Conservation (phyloP, 495 filamentous ascomycete species). For the Penicillium taxi region DNA sequence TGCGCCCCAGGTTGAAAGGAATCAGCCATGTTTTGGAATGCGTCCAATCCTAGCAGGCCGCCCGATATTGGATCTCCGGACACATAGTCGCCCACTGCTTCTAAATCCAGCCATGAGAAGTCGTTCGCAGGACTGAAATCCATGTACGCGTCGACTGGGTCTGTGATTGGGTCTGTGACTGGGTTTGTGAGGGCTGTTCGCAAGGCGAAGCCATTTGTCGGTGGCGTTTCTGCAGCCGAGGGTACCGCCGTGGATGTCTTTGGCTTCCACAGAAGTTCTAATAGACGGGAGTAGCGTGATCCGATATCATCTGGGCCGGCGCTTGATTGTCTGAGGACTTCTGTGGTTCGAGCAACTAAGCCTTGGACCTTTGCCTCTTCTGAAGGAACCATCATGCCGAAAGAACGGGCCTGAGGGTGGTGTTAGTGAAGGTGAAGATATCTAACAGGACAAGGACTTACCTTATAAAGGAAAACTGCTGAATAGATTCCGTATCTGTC, state of each 20-base stretch:
- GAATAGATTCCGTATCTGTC: slow-evolving; percentile 47
- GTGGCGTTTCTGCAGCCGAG: slow-evolving; percentile 24
- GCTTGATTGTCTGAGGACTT: slow-evolving; percentile 44
- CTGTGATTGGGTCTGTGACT: slow-evolving; percentile 25
- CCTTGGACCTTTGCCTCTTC: slow-evolving; percentile 48
- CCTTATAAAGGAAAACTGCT: slow-evolving; percentile 50
- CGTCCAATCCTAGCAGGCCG: slow-evolving; percentile 31
- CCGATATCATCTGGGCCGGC: slow-evolving; percentile 47
- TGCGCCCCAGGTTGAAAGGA: slow-evolving; percentile 26
- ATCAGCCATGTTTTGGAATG: slow-evolving; percentile 28
- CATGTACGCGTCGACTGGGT: too few species aligned
- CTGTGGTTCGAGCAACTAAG: slow-evolving; percentile 44
- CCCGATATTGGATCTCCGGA: slow-evolving; percentile 38
- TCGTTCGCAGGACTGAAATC: slow-evolving; percentile 46
- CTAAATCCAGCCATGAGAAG: slow-evolving; percentile 51
- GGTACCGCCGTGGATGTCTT: slow-evolving; percentile 21
- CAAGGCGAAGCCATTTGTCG: slow-evolving; percentile 25
- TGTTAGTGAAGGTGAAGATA: not conserved
- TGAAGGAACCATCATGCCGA: slow-evolving; percentile 42
- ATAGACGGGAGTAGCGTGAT: slow-evolving; percentile 45
- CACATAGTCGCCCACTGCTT: slow-evolving; percentile 50
- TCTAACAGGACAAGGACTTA: slow-evolving; percentile 9
- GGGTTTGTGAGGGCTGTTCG: slow-evolving; percentile 23
- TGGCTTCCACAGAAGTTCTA: slow-evolving; percentile 46
- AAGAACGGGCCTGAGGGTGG: slow-evolving; percentile 47